Base-by-base conservation (phyloP, 148 eudicot genomes). In the Arbutus unedo region DNA sequence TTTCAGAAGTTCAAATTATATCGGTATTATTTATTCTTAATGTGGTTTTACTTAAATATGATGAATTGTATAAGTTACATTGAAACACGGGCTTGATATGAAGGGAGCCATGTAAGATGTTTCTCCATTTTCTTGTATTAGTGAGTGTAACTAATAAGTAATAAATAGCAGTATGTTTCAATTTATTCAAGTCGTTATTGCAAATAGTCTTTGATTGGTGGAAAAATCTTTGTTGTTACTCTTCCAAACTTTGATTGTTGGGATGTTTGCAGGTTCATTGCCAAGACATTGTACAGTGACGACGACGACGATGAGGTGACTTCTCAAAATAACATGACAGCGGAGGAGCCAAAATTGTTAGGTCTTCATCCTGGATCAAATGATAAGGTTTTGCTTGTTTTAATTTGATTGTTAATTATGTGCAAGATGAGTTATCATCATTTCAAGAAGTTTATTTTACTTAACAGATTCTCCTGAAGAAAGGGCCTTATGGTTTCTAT, bases 401-500 rank as follows among this genome's bases (percentile, higher is more conserved):
- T 44, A 9, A 49, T 57, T 57, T 38, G 14, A 44, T 25, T 16
- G 47, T 84, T 74, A 47, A 51, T 64, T 53, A 51, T 19, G 50
- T 4, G 75, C 41, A 5, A 19, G 74, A 11, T 43, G 74, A 6
- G 10, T 77, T 6, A 49, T 48, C 59, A 50, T 83, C 21, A 45
- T n/a, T 18, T 83, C 45, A 8, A 8, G 53, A 77, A 31, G 72
- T 25, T 53, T n/a, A 77, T 80, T 77, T n/a, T n/a, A 56, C 76
- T 74, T 79, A 75, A 75, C 89, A 94, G 99, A 81, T 96, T 88
- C 87, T 94, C 62, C 78, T 94, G 80, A 96, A 96, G 89, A 81
- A 84, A 64, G 99, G 99, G 49, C 99, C 99, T 75, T 96, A 89
- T 83, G 99, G 99, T 80, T 57, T 76, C 86, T 96, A 96, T 89